Conservation (phyloP, 306 rosid species). For the Cucumis melo region DNA sequence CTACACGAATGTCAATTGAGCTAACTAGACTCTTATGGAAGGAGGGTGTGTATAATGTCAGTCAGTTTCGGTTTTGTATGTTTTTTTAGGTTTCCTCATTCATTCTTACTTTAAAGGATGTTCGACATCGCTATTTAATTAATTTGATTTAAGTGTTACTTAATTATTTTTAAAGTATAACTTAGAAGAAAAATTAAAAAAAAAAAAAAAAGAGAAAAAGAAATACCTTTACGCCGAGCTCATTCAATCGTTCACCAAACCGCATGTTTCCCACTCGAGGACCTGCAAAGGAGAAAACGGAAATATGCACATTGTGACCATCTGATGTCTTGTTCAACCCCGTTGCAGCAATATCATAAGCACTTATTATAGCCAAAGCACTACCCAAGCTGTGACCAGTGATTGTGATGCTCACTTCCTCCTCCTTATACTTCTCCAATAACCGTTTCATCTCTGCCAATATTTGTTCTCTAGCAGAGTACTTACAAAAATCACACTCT, state of each 20-base stretch:
- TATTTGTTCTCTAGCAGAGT: conserved; percentile 66
- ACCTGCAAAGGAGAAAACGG: conserved; percentile 53
- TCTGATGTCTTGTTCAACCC: conserved; percentile 31
- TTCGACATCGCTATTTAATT: too few species aligned
- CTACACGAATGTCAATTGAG: too few species aligned
- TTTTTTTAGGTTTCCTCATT: too few species aligned
- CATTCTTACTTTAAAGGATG: too few species aligned
- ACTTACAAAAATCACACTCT: conserved; percentile 32
- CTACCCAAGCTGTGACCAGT: conserved; percentile 77
- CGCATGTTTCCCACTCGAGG: conserved; percentile 66
- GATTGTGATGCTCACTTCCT: conserved; percentile 56
- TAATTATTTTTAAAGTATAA: too few species aligned
- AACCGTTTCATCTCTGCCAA: conserved; percentile 40
- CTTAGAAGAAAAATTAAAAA: too few species aligned
- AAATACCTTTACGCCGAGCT: conserved; percentile 37
- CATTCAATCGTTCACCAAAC: conserved; percentile 53
- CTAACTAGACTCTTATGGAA: too few species aligned
- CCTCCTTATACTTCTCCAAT: conserved; percentile 23
- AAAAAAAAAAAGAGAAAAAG: too few species aligned
- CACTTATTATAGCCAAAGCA: conserved; percentile 55
- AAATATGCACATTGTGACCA: conserved; percentile 23
- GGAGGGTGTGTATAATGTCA: too few species aligned
- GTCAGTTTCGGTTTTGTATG: too few species aligned
- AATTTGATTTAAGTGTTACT: too few species aligned
- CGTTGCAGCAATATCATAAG: conserved; percentile 51